These are phyloP conservation scores for Aphanocladium album DNA, from an alignment of 2,329 filamentous ascomycete genomes.

Conservation along the genomic window DNA sequence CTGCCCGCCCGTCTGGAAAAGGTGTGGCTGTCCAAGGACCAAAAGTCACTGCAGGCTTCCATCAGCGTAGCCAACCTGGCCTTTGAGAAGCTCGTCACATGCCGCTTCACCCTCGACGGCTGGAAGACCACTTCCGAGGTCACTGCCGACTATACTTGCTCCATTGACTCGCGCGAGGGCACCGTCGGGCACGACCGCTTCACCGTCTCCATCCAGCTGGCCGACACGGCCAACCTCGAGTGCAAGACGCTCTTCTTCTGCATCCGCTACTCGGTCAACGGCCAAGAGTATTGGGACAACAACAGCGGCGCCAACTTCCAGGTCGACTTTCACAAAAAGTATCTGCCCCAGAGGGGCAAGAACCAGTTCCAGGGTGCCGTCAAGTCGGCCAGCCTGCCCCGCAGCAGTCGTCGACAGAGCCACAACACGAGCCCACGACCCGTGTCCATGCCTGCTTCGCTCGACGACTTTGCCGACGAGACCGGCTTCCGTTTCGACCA, in stretches of 20 bases:
- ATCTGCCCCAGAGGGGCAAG: constrained; percentile 57
- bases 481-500: constrained; percentile 55
- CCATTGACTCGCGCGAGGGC: constrained; percentile 63
- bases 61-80: constrained; percentile 82
- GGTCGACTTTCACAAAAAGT: constrained; percentile 83
- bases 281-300: constrained; percentile 92
- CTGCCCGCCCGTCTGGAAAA: constrained; percentile 76
- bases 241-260: constrained; percentile 91
- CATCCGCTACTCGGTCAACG: constrained; percentile 78
- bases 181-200: constrained; percentile 77
- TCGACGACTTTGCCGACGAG: constrained; percentile 68
- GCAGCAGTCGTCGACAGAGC: constrained; percentile 56
- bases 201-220: constrained; percentile 87
- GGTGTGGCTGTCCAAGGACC: constrained; percentile 81
- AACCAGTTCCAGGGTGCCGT: constrained; percentile 46
- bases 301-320: constrained; percentile 85
- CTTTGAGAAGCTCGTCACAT: constrained; percentile 84
- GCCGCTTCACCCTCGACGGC: constrained; percentile 92
- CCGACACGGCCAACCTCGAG: constrained; percentile 86
- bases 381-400: constrained; percentile 53
- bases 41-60: constrained; percentile 78
- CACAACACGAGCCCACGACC: constrained; percentile 40
- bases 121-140: constrained; percentile 99
- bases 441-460: constrained; percentile 50
- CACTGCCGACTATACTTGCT: constrained; percentile 77